Evolutionary conservation across 1,139 yeast species (phyloP).

Genomic region (Yamadazyma buinensis): DNA sequence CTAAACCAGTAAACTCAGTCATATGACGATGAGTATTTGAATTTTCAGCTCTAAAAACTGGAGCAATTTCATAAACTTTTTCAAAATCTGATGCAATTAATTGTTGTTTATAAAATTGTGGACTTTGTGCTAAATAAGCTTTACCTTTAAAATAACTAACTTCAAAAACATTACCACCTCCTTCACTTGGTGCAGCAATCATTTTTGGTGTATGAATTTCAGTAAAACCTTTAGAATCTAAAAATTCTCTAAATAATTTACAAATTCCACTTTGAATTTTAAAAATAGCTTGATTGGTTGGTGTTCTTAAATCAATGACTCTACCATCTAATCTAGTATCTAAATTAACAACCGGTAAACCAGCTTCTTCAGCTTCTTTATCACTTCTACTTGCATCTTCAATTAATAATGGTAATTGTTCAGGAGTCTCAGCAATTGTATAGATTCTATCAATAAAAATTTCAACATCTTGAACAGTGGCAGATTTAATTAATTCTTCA

Average conservation of each 20-base stretch:
- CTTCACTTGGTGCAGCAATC: conserved; percentile 94
- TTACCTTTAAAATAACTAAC: conserved; percentile 87
- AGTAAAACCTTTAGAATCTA: conserved; percentile 62
- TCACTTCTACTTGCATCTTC: conserved; percentile 97
- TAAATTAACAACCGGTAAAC: conserved; percentile 89
- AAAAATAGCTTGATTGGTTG: conserved; percentile 96
- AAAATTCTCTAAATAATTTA: conserved; percentile 83
- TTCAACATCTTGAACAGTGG: conserved; percentile 90
- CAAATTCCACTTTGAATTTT: conserved; percentile 89
- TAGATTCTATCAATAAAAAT: conserved; percentile 69
- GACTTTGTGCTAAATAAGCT: conserved; percentile 96
- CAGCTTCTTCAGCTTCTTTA: conserved; percentile 88
- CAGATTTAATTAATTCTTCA: conserved; percentile 82
- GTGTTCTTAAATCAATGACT: conserved; percentile 93
- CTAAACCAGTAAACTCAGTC: conserved; percentile 98
- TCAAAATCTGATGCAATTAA: conserved; percentile 97
- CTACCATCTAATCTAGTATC: conserved; percentile 95
- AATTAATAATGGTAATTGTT: conserved; percentile 85
- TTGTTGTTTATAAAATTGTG: conserved; percentile 97
- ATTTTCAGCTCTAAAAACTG: conserved; percentile 98
- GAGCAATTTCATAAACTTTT: conserved; percentile 91
- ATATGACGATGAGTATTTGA: conserved; percentile 98
- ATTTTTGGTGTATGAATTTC: conserved; percentile 97
- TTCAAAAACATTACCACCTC: conserved; percentile 96
- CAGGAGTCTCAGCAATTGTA: conserved; percentile 85